Percentiles rank a stretch among this genome's conserved stretches.
Evolutionary conservation across 1,284 basidiomycete genomes (phyloP).

Genomic region (Cutaneotrichosporon cyanovorans): DNA sequence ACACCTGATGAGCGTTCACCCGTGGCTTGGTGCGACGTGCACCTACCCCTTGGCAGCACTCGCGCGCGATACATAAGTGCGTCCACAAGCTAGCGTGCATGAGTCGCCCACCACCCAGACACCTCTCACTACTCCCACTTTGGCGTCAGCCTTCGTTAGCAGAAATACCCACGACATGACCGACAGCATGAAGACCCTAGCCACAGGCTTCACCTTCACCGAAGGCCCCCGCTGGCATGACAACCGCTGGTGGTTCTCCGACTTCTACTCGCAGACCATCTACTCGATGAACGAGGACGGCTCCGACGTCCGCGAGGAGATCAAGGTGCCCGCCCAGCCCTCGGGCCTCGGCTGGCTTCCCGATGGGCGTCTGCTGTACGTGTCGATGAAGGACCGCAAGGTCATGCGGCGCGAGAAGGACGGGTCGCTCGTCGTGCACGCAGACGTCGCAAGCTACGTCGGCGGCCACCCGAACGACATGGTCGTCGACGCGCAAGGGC

Average conservation of each 20-base stretch:
- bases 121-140: no score
- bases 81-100: no score
- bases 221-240: constrained; percentile 9
- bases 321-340: constrained; percentile 1
- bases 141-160: no score
- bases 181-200: constrained; percentile 1
- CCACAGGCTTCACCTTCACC: constrained; percentile 3
- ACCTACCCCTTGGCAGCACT: no score
- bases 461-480: constrained; percentile 5
- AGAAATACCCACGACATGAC: no score
- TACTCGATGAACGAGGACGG: constrained; percentile 4
- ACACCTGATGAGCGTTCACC: no score
- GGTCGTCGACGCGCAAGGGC: constrained; percentile 4
- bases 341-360: constrained; percentile 9
- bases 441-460: neutral
- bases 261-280: constrained; percentile 7
- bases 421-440: neutral
- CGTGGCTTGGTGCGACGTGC: no score
- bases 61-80: no score
- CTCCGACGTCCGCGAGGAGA: constrained; percentile 1
- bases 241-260: constrained; percentile 9
- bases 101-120: no score
- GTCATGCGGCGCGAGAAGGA: constrained; percentile 1
- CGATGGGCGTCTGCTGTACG: constrained; percentile 1
- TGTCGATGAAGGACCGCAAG: constrained; percentile 7